Conservation (phyloP, 2,329 filamentous ascomycete species). For the Talaromyces sp. region DNA sequence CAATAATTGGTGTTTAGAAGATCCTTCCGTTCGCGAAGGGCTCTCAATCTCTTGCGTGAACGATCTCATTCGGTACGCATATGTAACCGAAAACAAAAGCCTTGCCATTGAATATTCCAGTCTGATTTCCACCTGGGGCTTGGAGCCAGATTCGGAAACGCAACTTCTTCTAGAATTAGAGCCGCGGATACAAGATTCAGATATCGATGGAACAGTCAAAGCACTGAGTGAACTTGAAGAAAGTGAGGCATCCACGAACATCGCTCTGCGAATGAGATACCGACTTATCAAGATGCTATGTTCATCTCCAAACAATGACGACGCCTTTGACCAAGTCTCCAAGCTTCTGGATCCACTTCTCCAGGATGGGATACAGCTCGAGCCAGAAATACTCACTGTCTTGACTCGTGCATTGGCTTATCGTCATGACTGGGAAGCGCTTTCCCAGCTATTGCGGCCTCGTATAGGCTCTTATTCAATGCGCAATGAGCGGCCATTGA, state of each 20-base stretch:
- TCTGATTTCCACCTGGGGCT: conserved; percentile 59
- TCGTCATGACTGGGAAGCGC: conserved; percentile 70
- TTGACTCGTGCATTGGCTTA: conserved; percentile 70
- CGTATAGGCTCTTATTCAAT: conserved; percentile 39
- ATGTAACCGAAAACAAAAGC: conserved; percentile 63
- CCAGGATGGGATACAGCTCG: conserved; percentile 62
- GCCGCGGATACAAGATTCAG: conserved; percentile 66
- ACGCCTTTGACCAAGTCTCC: conserved; percentile 66
- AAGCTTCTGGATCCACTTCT: conserved; percentile 69
- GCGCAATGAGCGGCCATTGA: conserved; percentile 57
- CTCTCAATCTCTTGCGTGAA: conserved; percentile 73
- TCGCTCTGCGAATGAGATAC: conserved; percentile 7
- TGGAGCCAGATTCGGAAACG: conserved; percentile 64
- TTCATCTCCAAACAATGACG: conserved; percentile 44
- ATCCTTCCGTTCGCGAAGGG: conserved; percentile 39
- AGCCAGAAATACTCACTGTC: conserved; percentile 66
- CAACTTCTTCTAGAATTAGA: conserved; percentile 65
- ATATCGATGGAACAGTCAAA: conserved; percentile 58
- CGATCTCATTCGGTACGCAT: conserved; percentile 65
- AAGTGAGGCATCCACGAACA: conserved; percentile 55
- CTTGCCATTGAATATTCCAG: conserved; percentile 68
- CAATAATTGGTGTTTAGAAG: conserved; percentile 54
- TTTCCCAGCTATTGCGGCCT: conserved; percentile 76
- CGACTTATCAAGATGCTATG: conserved; percentile 66
- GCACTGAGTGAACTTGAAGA: conserved; percentile 51